These are phyloP conservation scores for Xylaria curta DNA, from an alignment of 495 filamentous ascomycete species.

Conservation along the genomic window DNA sequence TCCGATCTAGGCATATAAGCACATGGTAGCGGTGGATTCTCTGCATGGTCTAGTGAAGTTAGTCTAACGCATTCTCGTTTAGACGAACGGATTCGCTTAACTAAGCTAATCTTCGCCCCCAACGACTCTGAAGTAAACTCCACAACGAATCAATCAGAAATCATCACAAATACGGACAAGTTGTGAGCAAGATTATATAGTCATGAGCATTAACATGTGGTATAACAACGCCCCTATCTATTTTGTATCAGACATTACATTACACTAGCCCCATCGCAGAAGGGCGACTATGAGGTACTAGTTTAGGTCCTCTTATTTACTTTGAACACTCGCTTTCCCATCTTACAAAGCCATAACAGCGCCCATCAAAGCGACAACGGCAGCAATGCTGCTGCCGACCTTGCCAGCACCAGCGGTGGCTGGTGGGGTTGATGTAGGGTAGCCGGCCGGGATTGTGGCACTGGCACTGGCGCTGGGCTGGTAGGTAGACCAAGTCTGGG, in stretches of 20 bases:
- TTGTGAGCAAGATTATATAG: slow-evolving; percentile 23
- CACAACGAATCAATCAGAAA: background rate
- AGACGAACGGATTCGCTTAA: background rate
- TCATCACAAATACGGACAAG: background rate
- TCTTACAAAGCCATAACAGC: slow-evolving; percentile 33
- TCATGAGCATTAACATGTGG: slow-evolving; percentile 21
- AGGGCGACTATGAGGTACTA: background rate
- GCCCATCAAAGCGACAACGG: slow-evolving; percentile 34
- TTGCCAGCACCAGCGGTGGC: slow-evolving; percentile 38
- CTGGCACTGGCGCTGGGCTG: slow-evolving; percentile 30
- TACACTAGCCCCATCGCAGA: background rate
- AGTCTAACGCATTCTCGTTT: background rate
- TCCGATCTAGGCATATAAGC: slow-evolving; percentile 11
- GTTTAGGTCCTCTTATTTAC: slow-evolving; percentile 3
- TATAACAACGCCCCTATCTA: slow-evolving; percentile 22
- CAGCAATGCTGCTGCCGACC: slow-evolving; percentile 37
- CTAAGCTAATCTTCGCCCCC: background rate
- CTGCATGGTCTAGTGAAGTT: background rate
- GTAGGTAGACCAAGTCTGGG: slow-evolving; percentile 29
- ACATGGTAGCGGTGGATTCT: background rate
- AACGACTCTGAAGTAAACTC: background rate
- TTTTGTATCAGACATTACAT: slow-evolving; percentile 18
- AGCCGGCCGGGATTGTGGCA: slow-evolving; percentile 5
- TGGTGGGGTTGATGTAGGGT: slow-evolving; percentile 32
- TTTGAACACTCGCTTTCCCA: background rate